Percentiles rank a stretch among this genome's conserved stretches.
Evolutionary conservation across 2,329 filamentous ascomycete species (phyloP).

Genomic region (Camptophora hylomeconis): DNA sequence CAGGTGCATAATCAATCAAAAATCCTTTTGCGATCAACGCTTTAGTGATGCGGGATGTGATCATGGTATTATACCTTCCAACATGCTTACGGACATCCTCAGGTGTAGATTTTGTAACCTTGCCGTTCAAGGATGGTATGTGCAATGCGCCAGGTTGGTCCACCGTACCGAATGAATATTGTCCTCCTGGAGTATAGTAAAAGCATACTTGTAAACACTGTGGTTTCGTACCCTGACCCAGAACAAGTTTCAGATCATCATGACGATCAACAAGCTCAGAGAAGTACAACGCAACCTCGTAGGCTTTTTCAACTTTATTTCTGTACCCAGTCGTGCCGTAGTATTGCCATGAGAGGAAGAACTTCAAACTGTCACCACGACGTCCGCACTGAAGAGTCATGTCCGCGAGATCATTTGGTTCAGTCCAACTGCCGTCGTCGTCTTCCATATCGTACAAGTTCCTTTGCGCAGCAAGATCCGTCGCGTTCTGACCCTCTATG

Average conservation of each 20-base stretch:
- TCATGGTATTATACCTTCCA: constrained; percentile 37
- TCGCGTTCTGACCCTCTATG: background rate
- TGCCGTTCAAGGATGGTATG: background rate
- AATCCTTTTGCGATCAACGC: constrained; percentile 47
- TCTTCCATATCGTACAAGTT: too few relatives aligned
- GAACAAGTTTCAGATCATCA: constrained; percentile 54
- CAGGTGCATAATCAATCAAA: constrained; percentile 55
- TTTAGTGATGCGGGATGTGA: constrained; percentile 43
- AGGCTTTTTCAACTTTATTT: constrained; percentile 57
- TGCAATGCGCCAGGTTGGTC: constrained; percentile 13
- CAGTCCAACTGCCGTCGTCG: constrained; percentile 24
- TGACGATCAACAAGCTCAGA: constrained; percentile 43
- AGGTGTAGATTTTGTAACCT: background rate
- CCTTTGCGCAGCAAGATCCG: background rate
- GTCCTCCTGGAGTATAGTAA: constrained; percentile 57
- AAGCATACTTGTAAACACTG: constrained; percentile 93
- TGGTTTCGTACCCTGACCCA: constrained; percentile 53
- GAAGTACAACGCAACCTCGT: constrained; percentile 58
- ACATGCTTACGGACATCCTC: background rate
- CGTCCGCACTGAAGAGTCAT: constrained; percentile 88
- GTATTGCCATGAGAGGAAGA: constrained; percentile 81
- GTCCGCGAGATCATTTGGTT: constrained; percentile 82
- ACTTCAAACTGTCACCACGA: constrained; percentile 70
- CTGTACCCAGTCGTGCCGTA: constrained; percentile 67
- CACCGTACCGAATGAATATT: constrained; percentile 25